phyloP scores from a whole-genome alignment of 2,329 filamentous ascomycete genomes.

The Botrytis tulipae region DNA sequence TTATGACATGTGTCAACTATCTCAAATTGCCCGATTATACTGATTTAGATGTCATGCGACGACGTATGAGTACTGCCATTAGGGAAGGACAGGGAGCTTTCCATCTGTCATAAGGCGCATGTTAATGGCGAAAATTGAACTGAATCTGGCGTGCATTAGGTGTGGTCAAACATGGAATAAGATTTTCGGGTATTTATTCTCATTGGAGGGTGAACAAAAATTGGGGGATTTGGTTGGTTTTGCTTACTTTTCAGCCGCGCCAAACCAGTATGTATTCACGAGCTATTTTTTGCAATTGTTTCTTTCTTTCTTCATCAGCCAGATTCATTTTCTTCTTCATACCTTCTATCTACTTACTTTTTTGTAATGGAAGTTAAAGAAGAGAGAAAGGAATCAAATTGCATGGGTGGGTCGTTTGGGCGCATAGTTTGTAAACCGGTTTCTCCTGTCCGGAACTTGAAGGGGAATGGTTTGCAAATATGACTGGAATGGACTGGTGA shows the following conservation, averaged over 20 bases:
- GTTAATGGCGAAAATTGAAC: constrained; percentile 23
- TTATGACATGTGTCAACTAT: constrained; percentile 99
- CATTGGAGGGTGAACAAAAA: constrained; percentile 21
- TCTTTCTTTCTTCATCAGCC: constrained; percentile 17
- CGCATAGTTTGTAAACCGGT: constrained; percentile 31
- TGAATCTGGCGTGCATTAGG: constrained; percentile 22
- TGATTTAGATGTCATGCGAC: constrained; percentile 69
- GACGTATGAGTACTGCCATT: constrained; percentile 80
- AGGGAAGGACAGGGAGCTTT: constrained; percentile 96
- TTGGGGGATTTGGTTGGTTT: constrained; percentile 14
- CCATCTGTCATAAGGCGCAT: constrained; percentile 70
- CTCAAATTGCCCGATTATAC: constrained; percentile 96
- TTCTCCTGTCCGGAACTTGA: neutral
- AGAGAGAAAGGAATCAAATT: constrained; percentile 32
- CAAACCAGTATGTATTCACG: constrained; percentile 28
- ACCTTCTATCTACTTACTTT: constrained; percentile 11
- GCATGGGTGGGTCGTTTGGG: constrained; percentile 41
- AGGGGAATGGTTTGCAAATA: constrained; percentile 8
- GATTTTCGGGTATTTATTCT: constrained; percentile 28
- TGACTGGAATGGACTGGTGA: constrained; percentile 17
- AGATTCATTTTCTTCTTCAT: neutral
- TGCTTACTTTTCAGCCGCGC: constrained; percentile 28
- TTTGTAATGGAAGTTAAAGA: constrained; percentile 26
- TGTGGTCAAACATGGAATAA: constrained; percentile 11
- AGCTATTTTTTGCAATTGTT: constrained; percentile 21